phyloP scores from a whole-genome alignment of 1,284 basidiomycete species.

The Fereydounia khargensis region DNA sequence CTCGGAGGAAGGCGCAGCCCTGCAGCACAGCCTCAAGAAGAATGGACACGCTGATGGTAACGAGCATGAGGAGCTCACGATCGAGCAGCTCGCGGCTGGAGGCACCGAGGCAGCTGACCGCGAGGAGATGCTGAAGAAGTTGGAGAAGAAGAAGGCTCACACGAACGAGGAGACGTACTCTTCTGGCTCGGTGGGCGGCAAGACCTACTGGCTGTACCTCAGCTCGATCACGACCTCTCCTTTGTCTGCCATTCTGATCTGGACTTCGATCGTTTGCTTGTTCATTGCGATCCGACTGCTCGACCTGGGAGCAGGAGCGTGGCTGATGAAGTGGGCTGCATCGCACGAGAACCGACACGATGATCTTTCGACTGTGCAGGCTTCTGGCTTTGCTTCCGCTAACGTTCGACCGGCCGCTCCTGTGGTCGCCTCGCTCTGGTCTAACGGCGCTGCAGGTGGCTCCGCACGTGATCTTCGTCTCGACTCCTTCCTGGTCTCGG shows the following conservation, averaged over 20 bases:
- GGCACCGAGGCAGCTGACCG: constrained; percentile 33
- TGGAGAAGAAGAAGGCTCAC: constrained; percentile 40
- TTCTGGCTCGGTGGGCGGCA: constrained; percentile 39
- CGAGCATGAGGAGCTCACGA: constrained; percentile 27
- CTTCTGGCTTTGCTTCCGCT: neutral
- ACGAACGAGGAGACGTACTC: constrained; percentile 51
- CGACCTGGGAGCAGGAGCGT: constrained; percentile 48
- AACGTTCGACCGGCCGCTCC: neutral
- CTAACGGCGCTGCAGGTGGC: neutral
- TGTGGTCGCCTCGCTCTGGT: neutral
- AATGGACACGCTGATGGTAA: constrained; percentile 7
- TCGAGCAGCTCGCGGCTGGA: constrained; percentile 46
- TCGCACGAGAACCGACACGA: constrained; percentile 39
- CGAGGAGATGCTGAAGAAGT: constrained; percentile 39
- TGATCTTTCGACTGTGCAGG: neutral
- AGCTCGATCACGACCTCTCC: constrained; percentile 26
- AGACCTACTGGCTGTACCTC: constrained; percentile 50
- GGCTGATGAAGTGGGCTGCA: constrained; percentile 53
- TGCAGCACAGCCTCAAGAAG: constrained; percentile 20
- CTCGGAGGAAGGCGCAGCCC: constrained; percentile 30
- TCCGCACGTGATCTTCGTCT: neutral
- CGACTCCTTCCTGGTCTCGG: no score
- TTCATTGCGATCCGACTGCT: constrained; percentile 39
- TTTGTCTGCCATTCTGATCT: constrained; percentile 29
- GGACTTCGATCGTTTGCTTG: constrained; percentile 34